Evolutionary conservation across 352 stramenopile species (phyloP), one percentile per base, ranked within the genome.

Genomic region (Phytophthora kernoviae): DNA sequence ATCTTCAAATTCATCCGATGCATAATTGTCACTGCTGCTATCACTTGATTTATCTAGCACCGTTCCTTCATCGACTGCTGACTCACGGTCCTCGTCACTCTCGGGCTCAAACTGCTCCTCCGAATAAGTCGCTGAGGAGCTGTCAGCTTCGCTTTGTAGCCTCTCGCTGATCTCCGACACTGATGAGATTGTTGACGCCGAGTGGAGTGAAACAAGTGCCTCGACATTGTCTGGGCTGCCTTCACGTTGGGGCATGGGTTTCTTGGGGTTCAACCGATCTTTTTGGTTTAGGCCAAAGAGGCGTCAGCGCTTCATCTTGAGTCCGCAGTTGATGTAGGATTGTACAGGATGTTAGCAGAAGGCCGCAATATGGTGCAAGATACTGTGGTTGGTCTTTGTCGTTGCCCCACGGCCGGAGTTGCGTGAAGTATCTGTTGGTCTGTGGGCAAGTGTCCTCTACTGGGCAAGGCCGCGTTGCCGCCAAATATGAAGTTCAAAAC

Each of bases 21-120:
- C 40, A 26, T 66, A 66, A 0, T 60, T 56, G 3, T 56, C 49
- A 32, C 42, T 62, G 24, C 44, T 41, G 18, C 54, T 65, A 15
- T 30, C 51, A 5, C 30, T 22, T 14, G 40, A 43, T 24, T 18
- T 43, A 24, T 0, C 34, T 12, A 21, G 9, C 1, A 10, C 39
- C 27, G 21, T 7, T 6, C 6, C 33, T 39, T n/a, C 33, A 34
- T 6, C 49, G 17, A 11, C 36, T 21, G 37, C 10, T 24, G 24
- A 18, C 30, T 61, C 45, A 20, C 47, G 34, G 5, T 32, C 37
- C 8, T 53, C 17, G 5, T 58, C 53, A 27, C 21, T 30, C 17
- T 57, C 42, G 24, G 50, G 61, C 8, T 66, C 61, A 49, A 70
- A 65, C n/a, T 60, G 24, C 6, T 65, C 61, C n/a, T 65, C 43